Base-by-base conservation (phyloP, 345 rosid species). In the Zanthoxylum bungeanum region DNA sequence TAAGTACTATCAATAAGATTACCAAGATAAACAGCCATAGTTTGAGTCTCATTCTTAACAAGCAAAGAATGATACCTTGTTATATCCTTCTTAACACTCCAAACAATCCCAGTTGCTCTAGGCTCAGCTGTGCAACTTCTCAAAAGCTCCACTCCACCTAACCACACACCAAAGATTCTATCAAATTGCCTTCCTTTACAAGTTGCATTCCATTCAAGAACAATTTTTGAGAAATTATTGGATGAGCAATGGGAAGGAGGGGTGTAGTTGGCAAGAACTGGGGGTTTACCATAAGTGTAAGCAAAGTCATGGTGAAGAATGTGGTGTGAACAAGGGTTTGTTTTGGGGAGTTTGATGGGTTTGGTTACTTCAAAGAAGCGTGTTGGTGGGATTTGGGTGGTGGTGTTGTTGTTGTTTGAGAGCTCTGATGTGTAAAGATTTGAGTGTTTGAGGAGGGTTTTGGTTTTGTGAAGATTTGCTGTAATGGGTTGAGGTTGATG, bases 101-200 rank as follows among this genome's bases (percentile, higher is more conserved):
- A 93, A 28, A 88, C 52, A 21, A 85, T 90, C 5, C 97, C 98
- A 46, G 79, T 86, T 0, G 84, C 67, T 10, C 75, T 83, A 12
- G 97, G 98, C 87, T 93, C 97, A 11, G 97, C 98, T 17, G 97
- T 86, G 81, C 98, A 93, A 83, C 98, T 88, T 62, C 98, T 82
- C 70, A 93, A 91, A 82, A 93, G 85, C 91, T 93, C 98, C 0
- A 87, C 93, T 0, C 97, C 97, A 40, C 85, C 85, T 8, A 93
- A 81, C 98, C 97, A 93, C 49, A 91, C 82, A 0, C 98, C 98
- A 64, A 91, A 90, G 9, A 93, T 93, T 21, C 97, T 86, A 60
- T 93, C 98, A 68, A 73, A 91, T 67, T 93, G 98, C 52, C 88
- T 80, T 34, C 98, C 98, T 76, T 68, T 74, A 79, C 87, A 80